phyloP scores from a whole-genome alignment of 2,329 filamentous ascomycete genomes.

The Aureobasidium lini region DNA sequence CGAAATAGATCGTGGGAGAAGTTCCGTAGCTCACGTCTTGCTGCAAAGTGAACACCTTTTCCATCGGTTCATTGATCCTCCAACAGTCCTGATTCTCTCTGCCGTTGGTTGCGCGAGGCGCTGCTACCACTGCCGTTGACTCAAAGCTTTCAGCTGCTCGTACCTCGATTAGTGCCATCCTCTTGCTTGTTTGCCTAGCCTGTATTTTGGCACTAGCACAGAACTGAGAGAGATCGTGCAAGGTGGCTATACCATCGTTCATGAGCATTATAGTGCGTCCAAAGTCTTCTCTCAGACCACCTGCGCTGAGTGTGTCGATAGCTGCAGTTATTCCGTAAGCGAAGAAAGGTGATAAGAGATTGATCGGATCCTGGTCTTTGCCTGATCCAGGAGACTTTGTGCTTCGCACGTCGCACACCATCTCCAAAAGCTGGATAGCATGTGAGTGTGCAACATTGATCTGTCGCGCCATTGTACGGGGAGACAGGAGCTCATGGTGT shows the following conservation, averaged over 20 bases:
- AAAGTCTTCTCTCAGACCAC: slow-evolving; percentile 31
- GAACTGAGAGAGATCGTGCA: slow-evolving; percentile 6
- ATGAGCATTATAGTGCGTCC: slow-evolving; percentile 3
- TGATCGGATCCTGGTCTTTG: slow-evolving; percentile 11
- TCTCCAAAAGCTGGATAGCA: slow-evolving; percentile 45
- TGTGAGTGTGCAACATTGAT: slow-evolving; percentile 45
- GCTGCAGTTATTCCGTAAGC: slow-evolving; percentile 57
- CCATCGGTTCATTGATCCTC: slow-evolving; percentile 26
- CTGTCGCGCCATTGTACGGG: slow-evolving; percentile 38
- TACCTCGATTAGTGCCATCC: slow-evolving; percentile 8
- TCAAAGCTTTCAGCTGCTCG: background rate
- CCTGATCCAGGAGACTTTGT: background rate
- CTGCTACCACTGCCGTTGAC: background rate
- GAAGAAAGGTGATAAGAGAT: slow-evolving; percentile 42
- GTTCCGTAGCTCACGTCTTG: slow-evolving; percentile 30
- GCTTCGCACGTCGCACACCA: slow-evolving; percentile 36
- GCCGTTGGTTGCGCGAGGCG: background rate
- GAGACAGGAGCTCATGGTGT: slow-evolving; percentile 35
- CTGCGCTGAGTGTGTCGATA: slow-evolving; percentile 58
- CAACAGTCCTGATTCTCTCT: slow-evolving; percentile 16
- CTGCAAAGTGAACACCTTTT: slow-evolving; percentile 22
- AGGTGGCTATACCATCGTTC: background rate
- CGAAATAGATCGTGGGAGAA: slow-evolving; percentile 21
- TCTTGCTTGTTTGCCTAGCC: slow-evolving; percentile 1
- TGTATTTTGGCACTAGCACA: slow-evolving; percentile 10